Conservation (phyloP, 768 basidiomycete species). For the Amanita rimosa region DNA sequence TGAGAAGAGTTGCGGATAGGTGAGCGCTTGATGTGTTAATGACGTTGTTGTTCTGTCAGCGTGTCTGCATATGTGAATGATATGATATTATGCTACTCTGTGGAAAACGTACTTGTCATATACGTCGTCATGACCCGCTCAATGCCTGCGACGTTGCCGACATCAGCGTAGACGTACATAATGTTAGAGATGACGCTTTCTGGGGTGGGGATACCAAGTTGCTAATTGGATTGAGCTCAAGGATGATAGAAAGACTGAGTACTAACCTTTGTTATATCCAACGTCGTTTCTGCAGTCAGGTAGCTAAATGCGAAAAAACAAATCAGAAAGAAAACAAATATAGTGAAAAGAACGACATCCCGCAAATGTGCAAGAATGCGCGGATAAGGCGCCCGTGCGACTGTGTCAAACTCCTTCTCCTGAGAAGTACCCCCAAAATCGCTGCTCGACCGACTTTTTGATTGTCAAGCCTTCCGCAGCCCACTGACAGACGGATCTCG, state of each 20-base stretch:
- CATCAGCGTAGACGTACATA: constrained; percentile 35
- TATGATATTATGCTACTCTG: background rate
- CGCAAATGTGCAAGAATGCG: constrained; percentile 24
- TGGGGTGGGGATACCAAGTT: constrained; percentile 27
- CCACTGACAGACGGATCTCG: constrained; percentile 9
- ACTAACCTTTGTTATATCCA: constrained; percentile 46
- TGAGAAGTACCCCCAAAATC: constrained; percentile 16
- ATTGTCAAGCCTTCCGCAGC: constrained; percentile 21
- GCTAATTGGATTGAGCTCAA: constrained; percentile 17
- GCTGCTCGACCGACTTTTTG: constrained; percentile 22
- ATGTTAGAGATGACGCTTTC: constrained; percentile 33
- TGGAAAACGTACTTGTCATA: constrained; percentile 27
- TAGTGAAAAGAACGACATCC: constrained; percentile 11
- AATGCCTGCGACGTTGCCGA: constrained; percentile 31
- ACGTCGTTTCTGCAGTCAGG: constrained; percentile 32
- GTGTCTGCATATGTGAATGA: constrained; percentile 11
- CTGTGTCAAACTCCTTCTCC: background rate
- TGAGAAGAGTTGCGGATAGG: constrained; percentile 34
- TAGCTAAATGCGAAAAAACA: constrained; percentile 25
- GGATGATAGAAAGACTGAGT: background rate
- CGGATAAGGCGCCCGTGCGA: constrained; percentile 14
- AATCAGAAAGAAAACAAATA: constrained; percentile 4
- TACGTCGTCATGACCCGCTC: constrained; percentile 36
- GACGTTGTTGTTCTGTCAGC: constrained; percentile 47
- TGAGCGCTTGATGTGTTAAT: constrained; percentile 66